phyloP scores from a whole-genome alignment of 106 monocot species.

The Phalaenopsis aphrodite region DNA sequence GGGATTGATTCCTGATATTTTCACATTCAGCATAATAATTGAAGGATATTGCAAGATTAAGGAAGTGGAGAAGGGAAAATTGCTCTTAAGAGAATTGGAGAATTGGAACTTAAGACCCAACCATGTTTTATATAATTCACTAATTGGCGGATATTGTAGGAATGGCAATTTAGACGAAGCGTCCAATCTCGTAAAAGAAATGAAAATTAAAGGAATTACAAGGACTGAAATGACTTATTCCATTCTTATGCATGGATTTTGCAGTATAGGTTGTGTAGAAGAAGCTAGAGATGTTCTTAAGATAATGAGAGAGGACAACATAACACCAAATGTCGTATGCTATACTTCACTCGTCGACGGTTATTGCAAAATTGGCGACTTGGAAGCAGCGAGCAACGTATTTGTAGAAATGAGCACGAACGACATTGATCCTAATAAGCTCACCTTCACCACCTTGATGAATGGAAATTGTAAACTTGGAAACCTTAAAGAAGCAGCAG shows the following conservation, averaged over 20 bases:
- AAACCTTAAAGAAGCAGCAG: slow-evolving; percentile 36
- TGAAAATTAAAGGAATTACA: slow-evolving; percentile 52
- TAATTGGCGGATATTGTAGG: slow-evolving; percentile 55
- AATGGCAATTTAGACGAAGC: slow-evolving; percentile 39
- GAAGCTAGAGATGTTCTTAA: slow-evolving; percentile 49
- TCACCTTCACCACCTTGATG: slow-evolving; percentile 84
- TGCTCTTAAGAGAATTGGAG: slow-evolving; percentile 47
- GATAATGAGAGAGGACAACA: slow-evolving; percentile 35
- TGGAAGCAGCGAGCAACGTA: slow-evolving; percentile 43
- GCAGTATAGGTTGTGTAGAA: slow-evolving; percentile 48
- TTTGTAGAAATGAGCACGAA: slow-evolving; percentile 49
- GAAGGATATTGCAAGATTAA: slow-evolving; percentile 69
- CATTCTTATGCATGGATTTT: slow-evolving; percentile 70
- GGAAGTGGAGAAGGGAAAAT: slow-evolving; percentile 53
- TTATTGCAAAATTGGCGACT: slow-evolving; percentile 60
- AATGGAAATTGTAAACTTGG: slow-evolving; percentile 50
- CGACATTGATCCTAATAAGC: slow-evolving; percentile 64
- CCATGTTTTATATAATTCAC: slow-evolving; percentile 68
- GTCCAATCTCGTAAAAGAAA: slow-evolving; percentile 48
- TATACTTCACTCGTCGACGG: slow-evolving; percentile 76
- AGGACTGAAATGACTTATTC: slow-evolving; percentile 62
- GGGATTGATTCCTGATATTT: slow-evolving; percentile 43
- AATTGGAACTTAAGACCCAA: slow-evolving; percentile 48
- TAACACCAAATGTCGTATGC: slow-evolving; percentile 59
- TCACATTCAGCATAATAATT: slow-evolving; percentile 61